A percentile compares a stretch with the other conserved stretches of the same genome.
phyloP scores from a whole-genome alignment of 306 rosid genomes.

The Inga laurina region DNA sequence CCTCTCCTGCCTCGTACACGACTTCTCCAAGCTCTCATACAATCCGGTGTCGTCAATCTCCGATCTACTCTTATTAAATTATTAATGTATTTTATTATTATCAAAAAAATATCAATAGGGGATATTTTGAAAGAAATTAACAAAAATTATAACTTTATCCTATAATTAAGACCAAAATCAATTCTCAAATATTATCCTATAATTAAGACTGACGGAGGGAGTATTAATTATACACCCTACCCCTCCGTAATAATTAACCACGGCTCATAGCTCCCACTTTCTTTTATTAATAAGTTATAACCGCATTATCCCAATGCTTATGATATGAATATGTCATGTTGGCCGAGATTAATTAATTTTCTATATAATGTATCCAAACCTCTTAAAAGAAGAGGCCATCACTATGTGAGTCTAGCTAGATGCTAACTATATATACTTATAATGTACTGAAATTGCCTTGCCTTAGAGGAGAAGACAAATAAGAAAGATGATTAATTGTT shows the following conservation, averaged over 20 bases:
- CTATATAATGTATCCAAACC: not conserved
- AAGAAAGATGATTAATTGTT: not conserved
- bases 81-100: too few species aligned
- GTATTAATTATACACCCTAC: not conserved
- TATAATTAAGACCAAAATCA: too few species aligned
- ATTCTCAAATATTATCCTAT: too few species aligned
- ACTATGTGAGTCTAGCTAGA: not conserved
- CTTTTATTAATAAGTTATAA: not conserved
- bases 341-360: not conserved
- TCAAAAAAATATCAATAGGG: too few species aligned
- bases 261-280: not conserved
- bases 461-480: not conserved
- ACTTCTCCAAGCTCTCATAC: too few species aligned
- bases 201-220: too few species aligned
- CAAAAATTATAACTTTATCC: too few species aligned
- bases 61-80: too few species aligned
- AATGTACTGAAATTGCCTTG: not conserved
- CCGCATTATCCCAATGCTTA: not conserved
- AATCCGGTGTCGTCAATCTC: too few species aligned
- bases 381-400: not conserved
- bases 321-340: not conserved
- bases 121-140: too few species aligned
- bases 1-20: too few species aligned
- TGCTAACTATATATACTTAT: not conserved
- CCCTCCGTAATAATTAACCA: not conserved